phyloP scores from a whole-genome alignment of 2,329 filamentous ascomycete genomes.

The Epichloe gansuensis region DNA sequence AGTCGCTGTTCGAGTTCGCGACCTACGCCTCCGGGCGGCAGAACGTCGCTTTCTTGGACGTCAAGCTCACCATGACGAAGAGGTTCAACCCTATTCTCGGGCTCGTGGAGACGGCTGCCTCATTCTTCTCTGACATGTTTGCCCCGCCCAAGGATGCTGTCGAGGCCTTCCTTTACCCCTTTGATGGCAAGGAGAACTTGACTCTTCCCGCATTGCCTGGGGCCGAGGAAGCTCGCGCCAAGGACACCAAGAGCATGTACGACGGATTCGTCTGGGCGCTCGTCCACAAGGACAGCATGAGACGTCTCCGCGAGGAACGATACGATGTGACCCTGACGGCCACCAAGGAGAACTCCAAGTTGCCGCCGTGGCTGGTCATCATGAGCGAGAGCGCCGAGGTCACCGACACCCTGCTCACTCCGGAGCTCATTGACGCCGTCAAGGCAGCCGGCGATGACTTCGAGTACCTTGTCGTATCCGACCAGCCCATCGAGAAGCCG shows the following conservation, averaged over 20 bases:
- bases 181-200: constrained; percentile 79
- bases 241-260: constrained; percentile 54
- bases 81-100: constrained; percentile 66
- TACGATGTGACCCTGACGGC: constrained; percentile 89
- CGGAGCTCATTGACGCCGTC: constrained; percentile 73
- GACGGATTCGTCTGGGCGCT: constrained; percentile 92
- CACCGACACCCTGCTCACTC: constrained; percentile 72
- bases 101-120: constrained; percentile 50
- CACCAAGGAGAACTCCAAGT: constrained; percentile 84
- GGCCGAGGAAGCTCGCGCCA: constrained; percentile 37
- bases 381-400: constrained; percentile 98
- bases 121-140: constrained; percentile 72
- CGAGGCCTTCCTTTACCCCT: constrained; percentile 71
- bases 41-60: constrained; percentile 83
- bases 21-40: constrained; percentile 83
- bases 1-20: constrained; percentile 72
- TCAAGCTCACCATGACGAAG: constrained; percentile 70
- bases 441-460: constrained; percentile 63
- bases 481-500: constrained; percentile 82
- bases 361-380: constrained; percentile 79
- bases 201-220: constrained; percentile 56
- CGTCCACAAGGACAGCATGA: constrained; percentile 93
- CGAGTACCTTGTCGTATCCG: constrained; percentile 78
- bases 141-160: constrained; percentile 55
- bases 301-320: constrained; percentile 74